Conservation (phyloP, 2,329 filamentous ascomycete species). For the Nothophaeocryptopus gaeumannii region DNA sequence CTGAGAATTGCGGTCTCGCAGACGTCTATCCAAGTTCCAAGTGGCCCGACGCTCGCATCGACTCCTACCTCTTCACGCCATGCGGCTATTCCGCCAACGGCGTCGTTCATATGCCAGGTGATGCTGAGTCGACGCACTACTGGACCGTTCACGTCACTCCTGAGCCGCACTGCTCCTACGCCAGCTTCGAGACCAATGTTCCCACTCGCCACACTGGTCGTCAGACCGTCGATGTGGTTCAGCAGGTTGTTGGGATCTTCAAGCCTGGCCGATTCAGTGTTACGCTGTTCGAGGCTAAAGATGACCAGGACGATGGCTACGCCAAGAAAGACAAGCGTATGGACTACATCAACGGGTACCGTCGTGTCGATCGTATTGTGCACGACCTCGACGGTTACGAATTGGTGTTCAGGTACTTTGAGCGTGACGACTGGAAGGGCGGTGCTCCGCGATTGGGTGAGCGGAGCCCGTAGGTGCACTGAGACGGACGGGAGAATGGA, state of each 20-base stretch:
- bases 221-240: constrained; percentile 83
- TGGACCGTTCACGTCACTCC: constrained; percentile 98
- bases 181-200: constrained; percentile 97
- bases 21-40: constrained; percentile 81
- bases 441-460: constrained; percentile 63
- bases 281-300: constrained; percentile 90
- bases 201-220: constrained; percentile 82
- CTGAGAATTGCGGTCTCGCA: constrained; percentile 82
- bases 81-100: constrained; percentile 98
- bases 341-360: constrained; percentile 81
- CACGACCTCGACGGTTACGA: constrained; percentile 98
- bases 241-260: constrained; percentile 94
- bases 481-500: too few relatives aligned
- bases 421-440: constrained; percentile 77
- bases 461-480: constrained; percentile 20
- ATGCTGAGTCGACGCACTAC: constrained; percentile 65
- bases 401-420: constrained; percentile 93
- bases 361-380: constrained; percentile 87
- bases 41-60: constrained; percentile 90
- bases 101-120: constrained; percentile 74
- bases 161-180: constrained; percentile 94
- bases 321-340: constrained; percentile 53
- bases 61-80: constrained; percentile 93
- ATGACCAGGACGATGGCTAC: constrained; percentile 42
- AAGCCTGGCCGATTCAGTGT: constrained; percentile 96